These are phyloP conservation scores for Tympanopsis confertula DNA, from an alignment of 2,329 filamentous ascomycete species.

Conservation along the genomic window DNA sequence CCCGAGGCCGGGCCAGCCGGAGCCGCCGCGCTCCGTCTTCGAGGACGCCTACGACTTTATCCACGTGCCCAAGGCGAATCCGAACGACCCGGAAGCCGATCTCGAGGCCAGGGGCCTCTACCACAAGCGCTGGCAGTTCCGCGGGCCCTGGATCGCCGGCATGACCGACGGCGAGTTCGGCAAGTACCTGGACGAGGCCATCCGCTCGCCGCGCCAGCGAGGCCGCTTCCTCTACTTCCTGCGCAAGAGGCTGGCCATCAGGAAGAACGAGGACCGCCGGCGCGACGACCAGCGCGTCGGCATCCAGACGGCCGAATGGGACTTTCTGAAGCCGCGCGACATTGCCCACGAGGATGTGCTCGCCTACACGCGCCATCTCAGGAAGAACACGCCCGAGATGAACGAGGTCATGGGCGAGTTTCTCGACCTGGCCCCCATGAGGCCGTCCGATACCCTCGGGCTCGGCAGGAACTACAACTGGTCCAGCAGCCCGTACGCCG, in stretches of 20 bases:
- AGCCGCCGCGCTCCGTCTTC: constrained; percentile 37
- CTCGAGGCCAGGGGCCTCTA: constrained; percentile 10
- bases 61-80: constrained; percentile 13
- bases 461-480: constrained; percentile 9
- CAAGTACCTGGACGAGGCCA: constrained; percentile 37
- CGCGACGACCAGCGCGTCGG: constrained; percentile 21
- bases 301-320: constrained; percentile 11
- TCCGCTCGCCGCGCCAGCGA: constrained; percentile 32
- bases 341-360: constrained; percentile 39
- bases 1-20: background rate
- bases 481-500: constrained; percentile 31
- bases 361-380: constrained; percentile 38
- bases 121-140: constrained; percentile 52
- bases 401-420: constrained; percentile 46
- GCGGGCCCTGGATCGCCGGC: constrained; percentile 54
- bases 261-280: constrained; percentile 22
- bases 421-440: constrained; percentile 47
- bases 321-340: constrained; percentile 17
- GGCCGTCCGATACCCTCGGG: constrained; percentile 15
- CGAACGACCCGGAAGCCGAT: constrained; percentile 15
- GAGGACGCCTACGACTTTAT: constrained; percentile 46
- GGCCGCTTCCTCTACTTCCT: constrained; percentile 42
- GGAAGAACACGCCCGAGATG: constrained; percentile 35
- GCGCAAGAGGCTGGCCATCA: constrained; percentile 31
- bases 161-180: constrained; percentile 50